Evolutionary conservation across 2,329 filamentous ascomycete genomes (phyloP).

Genomic region (Neopestalotiopsis sp.): DNA sequence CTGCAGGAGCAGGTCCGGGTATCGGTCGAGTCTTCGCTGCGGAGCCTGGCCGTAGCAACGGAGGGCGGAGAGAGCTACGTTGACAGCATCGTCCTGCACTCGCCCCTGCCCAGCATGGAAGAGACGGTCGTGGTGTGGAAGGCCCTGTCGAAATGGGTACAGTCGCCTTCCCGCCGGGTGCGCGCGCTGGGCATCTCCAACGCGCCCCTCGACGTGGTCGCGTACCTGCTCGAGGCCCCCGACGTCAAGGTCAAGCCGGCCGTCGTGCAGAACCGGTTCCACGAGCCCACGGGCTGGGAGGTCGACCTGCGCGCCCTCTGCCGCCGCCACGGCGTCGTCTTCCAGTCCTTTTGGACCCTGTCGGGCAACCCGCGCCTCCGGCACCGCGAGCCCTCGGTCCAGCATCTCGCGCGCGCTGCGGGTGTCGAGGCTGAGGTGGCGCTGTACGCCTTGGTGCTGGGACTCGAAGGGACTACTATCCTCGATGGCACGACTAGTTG

Average conservation of each 20-base stretch:
- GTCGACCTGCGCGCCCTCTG: constrained; percentile 60
- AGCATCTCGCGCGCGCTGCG: constrained; percentile 49
- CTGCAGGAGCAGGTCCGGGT: constrained; percentile 69
- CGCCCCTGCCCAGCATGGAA: constrained; percentile 50
- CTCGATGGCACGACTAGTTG: constrained; percentile 53
- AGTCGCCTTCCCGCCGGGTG: constrained; percentile 56
- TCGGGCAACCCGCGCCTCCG: constrained; percentile 50
- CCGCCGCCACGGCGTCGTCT: constrained; percentile 46
- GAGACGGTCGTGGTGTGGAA: constrained; percentile 70
- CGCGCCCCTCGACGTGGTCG: constrained; percentile 62
- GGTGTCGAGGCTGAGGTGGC: constrained; percentile 46
- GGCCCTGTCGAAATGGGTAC: constrained; percentile 68
- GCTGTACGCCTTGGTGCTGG: constrained; percentile 55
- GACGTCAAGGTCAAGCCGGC: constrained; percentile 45
- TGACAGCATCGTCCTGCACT: constrained; percentile 78
- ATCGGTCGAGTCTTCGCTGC: constrained; percentile 71
- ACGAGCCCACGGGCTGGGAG: constrained; percentile 65
- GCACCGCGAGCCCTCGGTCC: constrained; percentile 49
- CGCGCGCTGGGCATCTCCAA: constrained; percentile 79
- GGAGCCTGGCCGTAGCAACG: constrained; percentile 57
- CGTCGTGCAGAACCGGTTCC: constrained; percentile 80
- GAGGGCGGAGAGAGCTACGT: constrained; percentile 51
- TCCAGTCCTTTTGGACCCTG: constrained; percentile 62
- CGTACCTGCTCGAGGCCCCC: constrained; percentile 48
- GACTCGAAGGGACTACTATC: constrained; percentile 47